Evolutionary conservation across 2,329 filamentous ascomycete genomes (phyloP).

Genomic region (Rhynchosporium graminicola): DNA sequence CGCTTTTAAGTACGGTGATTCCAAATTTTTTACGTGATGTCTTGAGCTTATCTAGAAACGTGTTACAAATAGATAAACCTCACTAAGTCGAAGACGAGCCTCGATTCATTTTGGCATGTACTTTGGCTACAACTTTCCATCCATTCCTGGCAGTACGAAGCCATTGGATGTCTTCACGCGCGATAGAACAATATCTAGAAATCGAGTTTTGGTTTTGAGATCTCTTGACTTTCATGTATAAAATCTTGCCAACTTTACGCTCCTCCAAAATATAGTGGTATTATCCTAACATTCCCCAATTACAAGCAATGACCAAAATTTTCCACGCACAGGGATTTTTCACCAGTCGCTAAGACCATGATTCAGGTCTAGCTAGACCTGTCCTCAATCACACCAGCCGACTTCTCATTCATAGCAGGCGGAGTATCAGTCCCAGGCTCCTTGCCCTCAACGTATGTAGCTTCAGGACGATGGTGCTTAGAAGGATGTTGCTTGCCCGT

Average conservation of each 20-base stretch:
- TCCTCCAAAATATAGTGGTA: constrained; percentile 10
- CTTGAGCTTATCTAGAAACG: too few species aligned
- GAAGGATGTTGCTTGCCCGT: constrained; percentile 44
- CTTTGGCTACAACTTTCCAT: too few species aligned
- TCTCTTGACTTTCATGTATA: constrained; percentile 8
- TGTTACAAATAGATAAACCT: too few species aligned
- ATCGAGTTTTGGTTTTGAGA: neutral
- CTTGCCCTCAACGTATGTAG: constrained; percentile 37
- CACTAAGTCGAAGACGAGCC: too few species aligned
- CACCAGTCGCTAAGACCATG: neutral
- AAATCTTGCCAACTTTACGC: neutral
- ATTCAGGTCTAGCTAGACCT: constrained; percentile 8
- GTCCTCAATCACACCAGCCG: constrained; percentile 20
- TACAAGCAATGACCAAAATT: neutral
- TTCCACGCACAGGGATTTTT: too few species aligned
- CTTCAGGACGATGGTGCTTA: constrained; percentile 32
- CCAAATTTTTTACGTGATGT: too few species aligned
- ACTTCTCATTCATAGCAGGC: constrained; percentile 27
- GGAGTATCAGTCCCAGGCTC: constrained; percentile 32
- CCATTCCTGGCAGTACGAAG: too few species aligned
- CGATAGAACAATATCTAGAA: neutral
- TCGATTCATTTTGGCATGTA: too few species aligned
- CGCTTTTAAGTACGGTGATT: too few species aligned
- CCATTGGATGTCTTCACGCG: neutral
- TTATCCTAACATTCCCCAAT: neutral